phyloP scores from a whole-genome alignment of 2,329 filamentous ascomycete species.

The Chrysosphaeria jannelii region DNA sequence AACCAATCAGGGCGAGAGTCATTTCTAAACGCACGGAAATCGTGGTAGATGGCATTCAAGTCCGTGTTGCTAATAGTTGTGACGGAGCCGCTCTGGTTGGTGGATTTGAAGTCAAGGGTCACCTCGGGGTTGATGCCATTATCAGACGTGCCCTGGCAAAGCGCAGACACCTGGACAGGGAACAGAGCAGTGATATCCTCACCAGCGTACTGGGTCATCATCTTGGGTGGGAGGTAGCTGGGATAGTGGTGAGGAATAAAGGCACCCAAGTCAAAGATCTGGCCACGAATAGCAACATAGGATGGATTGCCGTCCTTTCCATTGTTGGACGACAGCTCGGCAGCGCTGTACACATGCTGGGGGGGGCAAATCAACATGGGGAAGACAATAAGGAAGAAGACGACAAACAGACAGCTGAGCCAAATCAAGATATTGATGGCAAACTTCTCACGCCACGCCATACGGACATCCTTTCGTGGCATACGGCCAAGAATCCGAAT shows the following conservation, averaged over 20 bases:
- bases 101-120: conserved; percentile 54
- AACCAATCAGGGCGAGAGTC: conserved; percentile 80
- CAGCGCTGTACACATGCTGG: conserved; percentile 58
- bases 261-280: conserved; percentile 53
- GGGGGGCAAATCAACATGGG: conserved; percentile 70
- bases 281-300: conserved; percentile 60
- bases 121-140: conserved; percentile 33
- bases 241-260: conserved; percentile 62
- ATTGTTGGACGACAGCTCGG: conserved; percentile 43
- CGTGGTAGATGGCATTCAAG: conserved; percentile 54
- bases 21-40: conserved; percentile 64
- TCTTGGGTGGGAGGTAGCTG: conserved; percentile 23
- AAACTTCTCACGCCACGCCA: conserved; percentile 89
- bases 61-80: conserved; percentile 35
- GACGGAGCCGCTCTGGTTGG: conserved; percentile 42
- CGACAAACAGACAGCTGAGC: conserved; percentile 44
- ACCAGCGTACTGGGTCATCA: conserved; percentile 56
- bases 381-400: conserved; percentile 78
- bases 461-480: conserved; percentile 69
- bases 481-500: conserved; percentile 55
- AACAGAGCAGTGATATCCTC: conserved; percentile 69
- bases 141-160: conserved; percentile 53
- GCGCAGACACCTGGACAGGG: conserved; percentile 73
- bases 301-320: conserved; percentile 34
- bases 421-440: conserved; percentile 97